Evolutionary conservation across 2,329 filamentous ascomycete species (phyloP), one percentile per base, ranked within the genome.

Genomic region (Talaromyces sp.): DNA sequence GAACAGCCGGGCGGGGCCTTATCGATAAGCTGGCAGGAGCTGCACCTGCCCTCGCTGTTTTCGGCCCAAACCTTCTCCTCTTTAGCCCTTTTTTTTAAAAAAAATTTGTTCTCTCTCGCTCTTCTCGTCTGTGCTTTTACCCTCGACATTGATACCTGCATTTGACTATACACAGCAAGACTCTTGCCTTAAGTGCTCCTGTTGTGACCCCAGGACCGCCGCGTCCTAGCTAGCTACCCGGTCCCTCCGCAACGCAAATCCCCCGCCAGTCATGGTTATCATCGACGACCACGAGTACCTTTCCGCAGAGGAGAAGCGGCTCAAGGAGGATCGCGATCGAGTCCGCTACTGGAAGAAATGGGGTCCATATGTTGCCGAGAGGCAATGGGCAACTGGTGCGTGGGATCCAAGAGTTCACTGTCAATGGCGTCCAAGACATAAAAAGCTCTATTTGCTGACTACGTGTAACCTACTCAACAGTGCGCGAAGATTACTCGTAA

Each of bases 301-400:
- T 72, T 92, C 89, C 63, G 88, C 90, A 76, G 93, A 98, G 79
- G 93, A 98, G 82, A 89, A 89, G 76, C 89, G 95, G 55, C 84
- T 98, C 68, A 89, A 89, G 72, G 86, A 96, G 72, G 93, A 98
- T 77, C 86, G 87, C 62, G 86, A 93, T 65, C 88, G 88, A 65
- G 84, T 79, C 66, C 93, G 91, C 75, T 98, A 98, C 81, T 98
- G 93, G 93, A 98, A 98, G 85, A 91, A 89, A 86, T 97, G 93
- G 92, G 93, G 93, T 59, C 89, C 93, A 26, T 98, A 97, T 72
- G 88, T 96, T 68, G 87, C 93, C 59, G 93, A 98, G 80, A 84
- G 93, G 72, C 93, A 97, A 80, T 97, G 93, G 93, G 92, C 93
- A 61, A 96, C 92, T 67, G 92, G 90, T 89, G 79, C 73, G 84